phyloP scores from a whole-genome alignment of 1,139 yeast species.

The Nakaseomyces bracarensis region DNA sequence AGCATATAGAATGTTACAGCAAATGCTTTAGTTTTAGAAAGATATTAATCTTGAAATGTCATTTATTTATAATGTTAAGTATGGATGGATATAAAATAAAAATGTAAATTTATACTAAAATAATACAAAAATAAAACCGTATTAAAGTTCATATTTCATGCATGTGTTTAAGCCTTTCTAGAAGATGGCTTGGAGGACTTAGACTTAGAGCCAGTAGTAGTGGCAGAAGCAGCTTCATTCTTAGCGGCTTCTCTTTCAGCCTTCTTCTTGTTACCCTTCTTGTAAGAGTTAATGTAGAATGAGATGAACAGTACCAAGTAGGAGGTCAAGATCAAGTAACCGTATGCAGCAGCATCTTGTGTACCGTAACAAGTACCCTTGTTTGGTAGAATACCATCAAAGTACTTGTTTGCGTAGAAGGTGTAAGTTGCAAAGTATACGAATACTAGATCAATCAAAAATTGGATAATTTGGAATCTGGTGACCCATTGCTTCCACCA shows the following conservation, averaged over 20 bases:
- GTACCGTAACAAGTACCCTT: constrained; percentile 87
- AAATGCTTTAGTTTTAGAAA: neutral
- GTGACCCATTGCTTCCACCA: constrained; percentile 99
- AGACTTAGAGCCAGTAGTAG: constrained; percentile 31
- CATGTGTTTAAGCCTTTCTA: constrained; percentile 34
- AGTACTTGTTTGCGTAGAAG: constrained; percentile 55
- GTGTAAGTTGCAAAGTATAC: constrained; percentile 91
- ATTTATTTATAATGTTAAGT: neutral
- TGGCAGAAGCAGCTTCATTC: constrained; percentile 25
- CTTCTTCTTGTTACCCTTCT: constrained; percentile 37
- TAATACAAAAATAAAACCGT: neutral
- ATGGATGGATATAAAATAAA: neutral
- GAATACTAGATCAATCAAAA: constrained; percentile 77
- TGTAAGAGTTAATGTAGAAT: constrained; percentile 84
- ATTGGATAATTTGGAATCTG: constrained; percentile 89
- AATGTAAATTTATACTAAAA: neutral
- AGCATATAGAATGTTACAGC: neutral
- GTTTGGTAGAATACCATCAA: constrained; percentile 56
- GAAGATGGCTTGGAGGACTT: constrained; percentile 36
- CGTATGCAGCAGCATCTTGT: constrained; percentile 85
- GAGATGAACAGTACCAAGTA: constrained; percentile 87
- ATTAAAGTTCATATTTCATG: neutral
- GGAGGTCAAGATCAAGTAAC: constrained; percentile 81
- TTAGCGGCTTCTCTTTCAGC: constrained; percentile 40
- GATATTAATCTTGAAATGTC: neutral